A percentile compares a stretch with the other conserved stretches of the same genome.
Conservation (phyloP, 2,329 filamentous ascomycete genomes). For the Plenodomus biglobosus region DNA sequence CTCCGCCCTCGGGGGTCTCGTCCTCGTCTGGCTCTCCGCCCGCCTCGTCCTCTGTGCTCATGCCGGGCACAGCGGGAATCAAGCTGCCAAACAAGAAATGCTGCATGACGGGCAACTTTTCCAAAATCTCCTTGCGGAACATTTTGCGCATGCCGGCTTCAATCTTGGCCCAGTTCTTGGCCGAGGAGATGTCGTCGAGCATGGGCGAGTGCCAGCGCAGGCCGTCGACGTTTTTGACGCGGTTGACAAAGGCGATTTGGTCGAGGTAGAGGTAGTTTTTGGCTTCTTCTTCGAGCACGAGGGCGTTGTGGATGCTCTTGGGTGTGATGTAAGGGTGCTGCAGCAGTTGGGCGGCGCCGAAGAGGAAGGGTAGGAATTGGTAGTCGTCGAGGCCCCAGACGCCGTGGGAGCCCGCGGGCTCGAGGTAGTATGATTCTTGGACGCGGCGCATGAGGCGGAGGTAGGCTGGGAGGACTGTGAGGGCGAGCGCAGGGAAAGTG, state of each 20-base stretch:
- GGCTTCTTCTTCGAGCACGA: constrained; percentile 83
- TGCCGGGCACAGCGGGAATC: constrained; percentile 75
- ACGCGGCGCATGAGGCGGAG: constrained; percentile 82
- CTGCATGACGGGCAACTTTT: constrained; percentile 96
- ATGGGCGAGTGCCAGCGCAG: constrained; percentile 96
- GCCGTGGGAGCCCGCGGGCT: constrained; percentile 64
- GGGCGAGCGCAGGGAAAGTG: constrained; percentile 73
- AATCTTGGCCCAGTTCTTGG: constrained; percentile 88
- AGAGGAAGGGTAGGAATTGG: constrained; percentile 56
- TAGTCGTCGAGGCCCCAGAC: constrained; percentile 58
- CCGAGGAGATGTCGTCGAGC: constrained; percentile 94
- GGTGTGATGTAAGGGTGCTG: constrained; percentile 64
- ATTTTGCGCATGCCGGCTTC: constrained; percentile 95
- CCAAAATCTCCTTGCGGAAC: constrained; percentile 90
- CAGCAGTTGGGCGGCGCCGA: constrained; percentile 57
- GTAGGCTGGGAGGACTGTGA: constrained; percentile 80
- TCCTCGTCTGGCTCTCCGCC: constrained; percentile 49
- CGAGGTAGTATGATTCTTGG: constrained; percentile 92
- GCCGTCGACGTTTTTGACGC: constrained; percentile 92
- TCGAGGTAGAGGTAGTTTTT: constrained; percentile 86
- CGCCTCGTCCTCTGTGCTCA: constrained; percentile 65
- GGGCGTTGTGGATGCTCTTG: constrained; percentile 75
- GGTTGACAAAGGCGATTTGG: constrained; percentile 92
- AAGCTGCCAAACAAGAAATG: constrained; percentile 93
- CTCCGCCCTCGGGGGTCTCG: constrained; percentile 49